phyloP scores from a whole-genome alignment of 202 grass and related monocot species.

The Panicum hallii region DNA sequence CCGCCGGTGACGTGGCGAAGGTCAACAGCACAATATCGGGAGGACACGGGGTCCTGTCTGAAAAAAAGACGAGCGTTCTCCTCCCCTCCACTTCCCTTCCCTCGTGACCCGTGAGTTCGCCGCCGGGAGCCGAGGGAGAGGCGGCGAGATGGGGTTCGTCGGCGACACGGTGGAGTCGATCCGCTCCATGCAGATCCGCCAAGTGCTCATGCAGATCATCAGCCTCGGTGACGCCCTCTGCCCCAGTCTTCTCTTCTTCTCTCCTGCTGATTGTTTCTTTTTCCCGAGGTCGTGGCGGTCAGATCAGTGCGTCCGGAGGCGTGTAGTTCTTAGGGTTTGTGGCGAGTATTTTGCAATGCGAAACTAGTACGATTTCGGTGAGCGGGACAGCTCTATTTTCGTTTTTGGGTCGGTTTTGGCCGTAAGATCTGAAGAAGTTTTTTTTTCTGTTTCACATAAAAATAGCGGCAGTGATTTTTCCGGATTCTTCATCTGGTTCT shows the following conservation, averaged over 20 bases:
- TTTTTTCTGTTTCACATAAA: too few relatives aligned
- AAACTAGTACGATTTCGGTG: not conserved
- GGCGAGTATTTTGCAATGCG: not conserved
- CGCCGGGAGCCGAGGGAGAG: not conserved
- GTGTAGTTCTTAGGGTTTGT: not conserved
- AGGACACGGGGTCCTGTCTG: not conserved
- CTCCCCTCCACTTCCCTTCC: not conserved
- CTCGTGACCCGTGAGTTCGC: not conserved
- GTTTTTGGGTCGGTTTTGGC: not conserved
- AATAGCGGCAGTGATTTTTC: not conserved
- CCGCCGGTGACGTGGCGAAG: not conserved
- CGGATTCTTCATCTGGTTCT: not conserved
- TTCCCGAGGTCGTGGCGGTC: not conserved
- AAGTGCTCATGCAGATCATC: constrained; percentile 64
- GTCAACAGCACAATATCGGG: not conserved
- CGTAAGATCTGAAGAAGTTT: not conserved
- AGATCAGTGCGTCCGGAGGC: not conserved
- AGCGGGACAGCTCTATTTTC: not conserved
- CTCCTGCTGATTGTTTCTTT: not conserved
- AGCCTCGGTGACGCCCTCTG: constrained; percentile 57
- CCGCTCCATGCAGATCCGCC: constrained; percentile 69
- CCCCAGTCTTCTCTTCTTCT: not conserved
- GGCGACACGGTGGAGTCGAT: constrained; percentile 70
- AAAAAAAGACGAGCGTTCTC: not conserved
- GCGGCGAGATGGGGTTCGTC: constrained; percentile 60